Evolutionary conservation across 139 green algal genomes (phyloP).

Genomic region (Chlamydomonas urium): DNA sequence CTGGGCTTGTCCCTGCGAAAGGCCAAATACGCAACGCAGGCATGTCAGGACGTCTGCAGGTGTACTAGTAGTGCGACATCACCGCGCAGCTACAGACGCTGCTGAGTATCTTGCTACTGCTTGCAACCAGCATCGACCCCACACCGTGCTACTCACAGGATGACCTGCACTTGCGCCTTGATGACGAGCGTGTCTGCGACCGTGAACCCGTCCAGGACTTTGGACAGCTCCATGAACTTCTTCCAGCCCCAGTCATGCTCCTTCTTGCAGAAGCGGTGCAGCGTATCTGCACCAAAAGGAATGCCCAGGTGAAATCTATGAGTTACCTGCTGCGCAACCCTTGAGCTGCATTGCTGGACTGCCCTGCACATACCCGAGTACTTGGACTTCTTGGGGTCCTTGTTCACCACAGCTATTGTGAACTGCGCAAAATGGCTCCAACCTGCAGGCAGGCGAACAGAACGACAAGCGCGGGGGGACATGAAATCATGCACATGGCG

Average conservation of each 20-base stretch:
- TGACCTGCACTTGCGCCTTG: conserved; percentile 94
- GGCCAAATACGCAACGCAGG: too few relatives aligned
- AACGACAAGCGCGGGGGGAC: too few relatives aligned
- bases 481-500: too few relatives aligned
- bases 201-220: conserved; percentile 91
- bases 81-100: too few relatives aligned
- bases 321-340: too few relatives aligned
- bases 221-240: conserved; percentile 95
- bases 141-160: conserved; percentile 61
- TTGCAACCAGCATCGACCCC: too few relatives aligned
- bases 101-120: too few relatives aligned
- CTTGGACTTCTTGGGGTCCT: conserved; percentile 97
- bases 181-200: conserved; percentile 90
- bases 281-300: conserved; percentile 88
- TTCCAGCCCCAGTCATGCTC: conserved; percentile 99
- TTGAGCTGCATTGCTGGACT: too few relatives aligned
- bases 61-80: too few relatives aligned
- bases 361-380: conserved; percentile 80
- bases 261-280: conserved; percentile 99
- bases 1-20: conserved; percentile 63
- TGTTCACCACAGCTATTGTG: conserved; percentile 98
- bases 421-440: conserved; percentile 99
- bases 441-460: conserved; percentile 68
- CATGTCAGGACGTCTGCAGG: too few relatives aligned
- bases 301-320: too few relatives aligned